phyloP scores from a whole-genome alignment of 139 green algal genomes.

The Micractinium sp. region DNA sequence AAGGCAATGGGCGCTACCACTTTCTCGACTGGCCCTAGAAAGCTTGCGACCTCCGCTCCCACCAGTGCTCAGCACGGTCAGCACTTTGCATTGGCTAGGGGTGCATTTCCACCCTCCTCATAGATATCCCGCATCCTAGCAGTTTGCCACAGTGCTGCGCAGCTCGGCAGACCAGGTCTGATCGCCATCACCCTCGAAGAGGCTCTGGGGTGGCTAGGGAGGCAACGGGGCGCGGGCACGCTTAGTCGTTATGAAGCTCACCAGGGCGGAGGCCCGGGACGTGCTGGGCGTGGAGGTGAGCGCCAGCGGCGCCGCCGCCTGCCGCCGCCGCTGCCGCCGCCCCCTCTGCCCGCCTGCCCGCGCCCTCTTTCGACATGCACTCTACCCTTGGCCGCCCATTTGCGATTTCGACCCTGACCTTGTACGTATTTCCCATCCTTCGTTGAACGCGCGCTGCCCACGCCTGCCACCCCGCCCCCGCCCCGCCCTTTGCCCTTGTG shows the following conservation, averaged over 20 bases:
- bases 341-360: not conserved
- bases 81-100: not conserved
- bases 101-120: too few relatives aligned
- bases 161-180: too few relatives aligned
- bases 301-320: not conserved
- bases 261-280: not conserved
- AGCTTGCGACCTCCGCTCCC: not conserved
- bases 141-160: too few relatives aligned
- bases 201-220: too few relatives aligned
- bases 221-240: too few relatives aligned
- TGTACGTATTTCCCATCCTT: too few relatives aligned
- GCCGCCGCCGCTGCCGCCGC: not conserved
- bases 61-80: not conserved
- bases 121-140: too few relatives aligned
- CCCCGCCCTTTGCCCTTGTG: not conserved
- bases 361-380: not conserved
- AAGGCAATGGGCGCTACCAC: not conserved
- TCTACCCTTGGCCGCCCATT: not conserved
- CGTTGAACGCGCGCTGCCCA: too few relatives aligned
- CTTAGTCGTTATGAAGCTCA: constrained; percentile 12
- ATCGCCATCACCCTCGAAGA: too few relatives aligned
- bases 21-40: not conserved
- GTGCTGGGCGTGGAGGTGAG: constrained; percentile 22
- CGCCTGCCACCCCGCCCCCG: too few relatives aligned
- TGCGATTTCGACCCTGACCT: too few relatives aligned